Conservation (phyloP, 2,329 filamentous ascomycete genomes). For the Tolypocladium sp. region DNA sequence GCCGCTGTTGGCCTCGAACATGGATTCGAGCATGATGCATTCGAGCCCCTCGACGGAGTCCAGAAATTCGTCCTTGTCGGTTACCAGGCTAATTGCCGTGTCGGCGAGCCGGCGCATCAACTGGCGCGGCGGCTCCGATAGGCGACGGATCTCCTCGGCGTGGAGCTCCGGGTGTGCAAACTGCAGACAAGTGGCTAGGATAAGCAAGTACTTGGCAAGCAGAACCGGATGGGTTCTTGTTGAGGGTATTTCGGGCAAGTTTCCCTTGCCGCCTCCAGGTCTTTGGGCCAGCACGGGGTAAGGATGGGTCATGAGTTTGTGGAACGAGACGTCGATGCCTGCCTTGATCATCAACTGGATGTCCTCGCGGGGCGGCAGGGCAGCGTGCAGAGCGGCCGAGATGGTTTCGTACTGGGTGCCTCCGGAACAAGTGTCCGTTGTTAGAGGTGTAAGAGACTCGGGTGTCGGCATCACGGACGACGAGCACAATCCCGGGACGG, state of each 20-base stretch:
- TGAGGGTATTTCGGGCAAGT: constrained; percentile 17
- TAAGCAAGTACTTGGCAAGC: background rate
- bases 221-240: background rate
- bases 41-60: constrained; percentile 37
- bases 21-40: constrained; percentile 37
- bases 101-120: background rate
- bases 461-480: background rate
- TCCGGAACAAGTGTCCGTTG: background rate
- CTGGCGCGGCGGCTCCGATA: background rate
- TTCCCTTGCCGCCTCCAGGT: constrained; percentile 1
- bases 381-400: background rate
- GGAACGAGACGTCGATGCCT: background rate
- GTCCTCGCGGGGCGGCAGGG: background rate
- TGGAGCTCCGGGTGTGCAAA: background rate
- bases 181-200: background rate
- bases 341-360: background rate
- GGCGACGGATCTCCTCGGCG: background rate
- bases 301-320: background rate
- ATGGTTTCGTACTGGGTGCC: background rate
- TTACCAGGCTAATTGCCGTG: constrained; percentile 21
- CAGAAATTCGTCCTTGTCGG: constrained; percentile 35
- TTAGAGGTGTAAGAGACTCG: background rate
- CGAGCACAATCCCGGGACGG: background rate
- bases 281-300: background rate
- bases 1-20: constrained; percentile 37